Evolutionary conservation across 2,329 filamentous ascomycete genomes (phyloP).

Genomic region (Aspergillus neotritici): DNA sequence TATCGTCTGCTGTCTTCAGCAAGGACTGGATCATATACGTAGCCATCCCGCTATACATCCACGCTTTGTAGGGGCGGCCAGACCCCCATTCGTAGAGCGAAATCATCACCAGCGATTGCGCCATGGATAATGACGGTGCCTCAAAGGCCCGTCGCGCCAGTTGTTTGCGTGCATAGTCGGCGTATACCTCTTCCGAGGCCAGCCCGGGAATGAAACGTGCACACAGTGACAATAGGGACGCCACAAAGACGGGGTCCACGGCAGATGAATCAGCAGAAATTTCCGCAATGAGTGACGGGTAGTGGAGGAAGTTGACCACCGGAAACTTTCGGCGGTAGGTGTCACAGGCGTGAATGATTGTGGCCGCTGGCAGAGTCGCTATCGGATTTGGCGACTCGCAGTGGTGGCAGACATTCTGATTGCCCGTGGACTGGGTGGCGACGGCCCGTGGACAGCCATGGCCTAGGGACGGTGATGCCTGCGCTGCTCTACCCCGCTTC

Average conservation of each 20-base stretch:
- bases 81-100: slow-evolving; percentile 35
- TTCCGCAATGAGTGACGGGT: slow-evolving; percentile 32
- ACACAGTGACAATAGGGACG: slow-evolving; percentile 30
- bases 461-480: no score
- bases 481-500: background rate
- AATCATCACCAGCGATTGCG: slow-evolving; percentile 34
- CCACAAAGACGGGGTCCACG: slow-evolving; percentile 32
- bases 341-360: slow-evolving; percentile 30
- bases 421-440: background rate
- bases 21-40: slow-evolving; percentile 37
- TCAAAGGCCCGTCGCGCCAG: slow-evolving; percentile 30
- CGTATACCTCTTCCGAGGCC: slow-evolving; percentile 26
- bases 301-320: slow-evolving; percentile 34
- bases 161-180: slow-evolving; percentile 28
- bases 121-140: slow-evolving; percentile 29
- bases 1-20: slow-evolving; percentile 33
- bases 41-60: slow-evolving; percentile 38
- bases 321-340: slow-evolving; percentile 35
- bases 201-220: slow-evolving; percentile 28
- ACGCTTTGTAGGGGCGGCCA: slow-evolving; percentile 32
- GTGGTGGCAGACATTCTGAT: slow-evolving; percentile 5
- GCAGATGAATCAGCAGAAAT: slow-evolving; percentile 24
- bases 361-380: slow-evolving; percentile 20
- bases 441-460: background rate
- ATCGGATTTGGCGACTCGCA: slow-evolving; percentile 15